Base-by-base conservation (phyloP, 164 flowering plant species). In the Macadamia integrifolia region DNA sequence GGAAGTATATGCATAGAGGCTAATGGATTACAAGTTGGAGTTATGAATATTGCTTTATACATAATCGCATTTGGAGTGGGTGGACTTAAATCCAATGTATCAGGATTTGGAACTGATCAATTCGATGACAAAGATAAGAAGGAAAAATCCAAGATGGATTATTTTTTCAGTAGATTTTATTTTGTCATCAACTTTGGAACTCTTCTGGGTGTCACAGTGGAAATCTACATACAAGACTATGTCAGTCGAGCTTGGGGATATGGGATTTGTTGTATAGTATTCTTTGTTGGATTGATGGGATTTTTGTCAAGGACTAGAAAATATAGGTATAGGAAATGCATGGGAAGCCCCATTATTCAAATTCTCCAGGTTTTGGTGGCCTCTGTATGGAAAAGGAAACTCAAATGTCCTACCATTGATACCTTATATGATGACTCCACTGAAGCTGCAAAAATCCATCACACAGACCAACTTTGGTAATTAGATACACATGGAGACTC, bases 71-170 rank as follows among this genome's bases (percentile, higher is more conserved):
- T 93, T 3, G 98, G 98, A 13, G 89, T 90, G 0, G 98, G 98
- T 2, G 97, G 98, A 71, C 79, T 93, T 5, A 90, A 90, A 66
- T 93, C 98, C 0, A 86, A 97, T 29, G 91, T 93, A 1, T 89
- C 98, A 15, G 97, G 93, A 58, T 93, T 93, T 55, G 96, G 98
- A 62, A 80, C 88, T 0, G 98, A 93, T 63, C 98, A 93, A 53
- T 90, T 93, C 63, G 97, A 90, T 31, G 98, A 86, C 17, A 88
- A 77, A 49, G 90, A 87, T n/a, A 84, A 83, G 29, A 84, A 83
- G 66, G 97, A 90, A 68, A 62, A 62, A 30, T 4, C 29, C 30
- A 49, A 62, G n/a, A 62, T 62, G 50, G 65, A 28, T 28, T 42
- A 42, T 30, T 62, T 69, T 60, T 69, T 76, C 67, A 60, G 59